These are phyloP conservation scores for Chaetomium globosum DNA, from an alignment of 2,329 filamentous ascomycete genomes.

Conservation along the genomic window DNA sequence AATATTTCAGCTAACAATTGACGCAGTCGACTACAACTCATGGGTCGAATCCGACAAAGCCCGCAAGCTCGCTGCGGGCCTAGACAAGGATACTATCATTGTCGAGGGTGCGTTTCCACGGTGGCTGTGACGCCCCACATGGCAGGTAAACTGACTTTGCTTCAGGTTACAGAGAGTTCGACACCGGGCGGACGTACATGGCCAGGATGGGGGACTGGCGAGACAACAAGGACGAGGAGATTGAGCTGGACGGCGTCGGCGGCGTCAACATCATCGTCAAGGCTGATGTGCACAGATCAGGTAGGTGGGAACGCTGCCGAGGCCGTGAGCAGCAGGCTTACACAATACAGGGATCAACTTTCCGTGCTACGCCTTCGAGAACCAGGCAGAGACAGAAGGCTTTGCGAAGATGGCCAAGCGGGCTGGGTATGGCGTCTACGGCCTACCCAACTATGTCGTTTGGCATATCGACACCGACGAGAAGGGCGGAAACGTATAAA, in stretches of 20 bases:
- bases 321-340: background rate
- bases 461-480: conserved; percentile 98
- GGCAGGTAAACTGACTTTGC: conserved; percentile 12
- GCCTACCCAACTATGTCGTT: conserved; percentile 94
- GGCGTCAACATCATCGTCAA: conserved; percentile 98
- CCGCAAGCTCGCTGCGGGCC: conserved; percentile 68
- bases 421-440: conserved; percentile 88
- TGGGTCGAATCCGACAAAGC: conserved; percentile 94
- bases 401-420: conserved; percentile 99
- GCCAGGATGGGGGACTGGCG: conserved; percentile 89
- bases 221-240: conserved; percentile 86
- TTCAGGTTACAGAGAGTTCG: conserved; percentile 85
- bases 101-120: conserved; percentile 73
- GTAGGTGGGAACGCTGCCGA: conserved; percentile 47
- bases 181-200: conserved; percentile 89
- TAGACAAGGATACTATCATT: conserved; percentile 80
- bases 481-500: conserved; percentile 76
- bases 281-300: conserved; percentile 93
- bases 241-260: conserved; percentile 91
- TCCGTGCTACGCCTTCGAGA: conserved; percentile 93
- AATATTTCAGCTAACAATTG: conserved; percentile 33
- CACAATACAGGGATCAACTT: conserved; percentile 82
- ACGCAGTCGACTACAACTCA: conserved; percentile 92
- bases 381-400: conserved; percentile 97
- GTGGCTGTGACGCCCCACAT: background rate